Evolutionary conservation across 2,329 filamentous ascomycete genomes (phyloP).

Genomic region (Rutstroemia sp.): DNA sequence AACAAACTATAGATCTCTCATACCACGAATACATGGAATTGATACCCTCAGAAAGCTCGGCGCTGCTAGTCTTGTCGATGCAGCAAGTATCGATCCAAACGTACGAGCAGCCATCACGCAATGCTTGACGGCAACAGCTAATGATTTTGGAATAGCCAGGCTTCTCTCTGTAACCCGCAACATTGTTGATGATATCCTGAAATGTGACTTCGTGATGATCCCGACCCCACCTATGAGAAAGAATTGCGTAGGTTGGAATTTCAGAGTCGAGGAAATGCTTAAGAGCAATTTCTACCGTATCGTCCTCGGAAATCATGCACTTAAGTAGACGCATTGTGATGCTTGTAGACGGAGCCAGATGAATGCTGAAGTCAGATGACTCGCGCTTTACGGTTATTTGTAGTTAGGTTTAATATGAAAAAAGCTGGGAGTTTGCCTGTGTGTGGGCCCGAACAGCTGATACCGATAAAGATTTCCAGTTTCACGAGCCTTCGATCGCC

Average conservation of each 20-base stretch:
- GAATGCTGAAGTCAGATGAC: no score
- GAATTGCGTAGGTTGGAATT: background rate
- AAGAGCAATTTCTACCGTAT: background rate
- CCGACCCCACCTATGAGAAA: background rate
- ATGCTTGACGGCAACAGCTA: background rate
- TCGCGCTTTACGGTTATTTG: no score
- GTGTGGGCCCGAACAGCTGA: no score
- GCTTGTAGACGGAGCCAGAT: no score
- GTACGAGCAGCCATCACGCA: background rate
- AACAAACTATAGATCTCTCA: conserved; percentile 5
- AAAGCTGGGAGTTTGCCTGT: no score
- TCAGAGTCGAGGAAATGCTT: background rate
- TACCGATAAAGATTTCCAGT: no score
- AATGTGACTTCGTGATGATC: background rate
- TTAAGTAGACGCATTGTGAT: background rate
- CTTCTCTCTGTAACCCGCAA: background rate
- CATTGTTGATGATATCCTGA: background rate
- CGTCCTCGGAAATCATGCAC: background rate
- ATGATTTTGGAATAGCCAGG: background rate
- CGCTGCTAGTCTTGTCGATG: conserved; percentile 13
- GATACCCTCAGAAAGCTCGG: conserved; percentile 12
- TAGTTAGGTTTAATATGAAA: no score
- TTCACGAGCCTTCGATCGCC: no score
- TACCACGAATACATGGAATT: conserved; percentile 16
- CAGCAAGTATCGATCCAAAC: conserved; percentile 15